Conservation (phyloP, 495 filamentous ascomycete species). For the Xylaria cubensis region DNA sequence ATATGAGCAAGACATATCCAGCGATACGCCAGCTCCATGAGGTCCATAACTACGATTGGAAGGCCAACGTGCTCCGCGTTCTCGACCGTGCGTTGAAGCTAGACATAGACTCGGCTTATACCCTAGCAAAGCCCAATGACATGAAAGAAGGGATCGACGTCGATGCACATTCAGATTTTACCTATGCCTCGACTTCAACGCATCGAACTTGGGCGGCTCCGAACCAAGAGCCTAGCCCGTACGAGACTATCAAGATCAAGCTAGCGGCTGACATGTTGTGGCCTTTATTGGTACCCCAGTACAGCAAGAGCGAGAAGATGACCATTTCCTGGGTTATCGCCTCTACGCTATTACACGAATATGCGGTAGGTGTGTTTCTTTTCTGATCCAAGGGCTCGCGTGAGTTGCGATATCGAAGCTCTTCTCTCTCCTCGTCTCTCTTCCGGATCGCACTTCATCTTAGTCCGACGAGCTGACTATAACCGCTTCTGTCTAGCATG, state of each 20-base stretch:
- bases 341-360: conserved; percentile 42
- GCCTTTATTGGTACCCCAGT: conserved; percentile 42
- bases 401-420: not conserved
- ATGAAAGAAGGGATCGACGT: not conserved
- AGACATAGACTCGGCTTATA: conserved; percentile 20
- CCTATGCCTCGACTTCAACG: not conserved
- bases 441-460: not conserved
- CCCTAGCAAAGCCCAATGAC: not conserved
- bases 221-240: too few relatives aligned
- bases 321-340: conserved; percentile 33
- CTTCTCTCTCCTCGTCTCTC: not conserved
- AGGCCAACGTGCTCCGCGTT: not conserved
- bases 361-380: conserved; percentile 33
- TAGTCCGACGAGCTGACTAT: conserved; percentile 21
- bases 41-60: conserved; percentile 29
- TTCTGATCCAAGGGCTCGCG: not conserved
- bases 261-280: conserved; percentile 42
- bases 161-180: not conserved
- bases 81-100: not conserved
- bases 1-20: conserved; percentile 11
- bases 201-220: not conserved
- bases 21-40: conserved; percentile 10
- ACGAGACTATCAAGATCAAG: not conserved
- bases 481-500: conserved; percentile 34
- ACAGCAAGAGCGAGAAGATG: conserved; percentile 42